Evolutionary conservation across 805 yeast species (phyloP), one percentile per base, ranked within the genome.

Genomic region (Debaryomyces prosopidis): DNA sequence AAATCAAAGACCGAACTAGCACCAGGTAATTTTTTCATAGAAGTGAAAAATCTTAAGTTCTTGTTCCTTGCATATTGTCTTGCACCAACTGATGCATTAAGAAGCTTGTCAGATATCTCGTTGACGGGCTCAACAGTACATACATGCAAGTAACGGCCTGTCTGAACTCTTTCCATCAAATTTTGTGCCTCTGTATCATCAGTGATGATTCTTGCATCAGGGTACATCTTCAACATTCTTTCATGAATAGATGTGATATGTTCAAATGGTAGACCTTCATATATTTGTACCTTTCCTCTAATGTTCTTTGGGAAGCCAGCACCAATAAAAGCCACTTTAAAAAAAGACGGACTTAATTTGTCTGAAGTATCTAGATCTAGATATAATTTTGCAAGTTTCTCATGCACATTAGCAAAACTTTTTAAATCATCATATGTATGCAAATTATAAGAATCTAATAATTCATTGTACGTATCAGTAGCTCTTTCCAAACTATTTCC

Each of bases 261-360:
- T 61, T 89, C 97, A 68, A 87, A 89, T 26, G 96, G 89, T 43
- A 81, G 73, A 5, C 96, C 96, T 66, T 89, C 96, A 59, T 84
- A 87, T 42, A 89, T 85, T 60, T 85, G 89, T 48, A 82, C 83
- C 57, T 85, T 81, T 39, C 87, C 87, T 57, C 96, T 74, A 39
- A 87, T 76, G 31, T 90, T 79, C 27, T 71, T 73, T 6, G 96
- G 96, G 75, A 89, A 89, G 2, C 96, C 96, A 42, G 76, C 79
- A 12, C 97, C 97, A 60, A 87, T 78, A 58, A 85, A 89, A 16
- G 87, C 77, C 44, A 89, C 89, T 59, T 85, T 79, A 73, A 87
- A 89, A 62, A 79, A 89, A 5, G 89, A 82, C 19, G 96, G 88
- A 16, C 85, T 81, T 46, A 84, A 70, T 58, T 91, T 77, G 58